Conservation (phyloP, 1,284 basidiomycete species). For the Tilletia caries region DNA sequence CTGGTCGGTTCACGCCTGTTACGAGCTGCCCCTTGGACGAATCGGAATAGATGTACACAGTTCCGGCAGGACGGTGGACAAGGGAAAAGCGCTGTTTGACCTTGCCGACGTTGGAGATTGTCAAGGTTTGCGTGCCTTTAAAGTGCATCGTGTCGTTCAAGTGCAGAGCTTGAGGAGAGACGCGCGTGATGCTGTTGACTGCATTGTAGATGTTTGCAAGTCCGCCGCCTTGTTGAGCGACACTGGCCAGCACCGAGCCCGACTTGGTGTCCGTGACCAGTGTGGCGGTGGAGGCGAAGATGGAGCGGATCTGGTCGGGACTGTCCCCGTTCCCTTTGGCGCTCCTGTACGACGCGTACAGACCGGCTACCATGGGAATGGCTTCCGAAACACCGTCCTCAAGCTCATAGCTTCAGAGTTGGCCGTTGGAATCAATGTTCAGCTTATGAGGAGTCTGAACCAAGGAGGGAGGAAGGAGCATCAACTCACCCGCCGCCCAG, state of each 20-base stretch:
- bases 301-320: conserved; percentile 53
- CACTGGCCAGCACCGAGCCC: conserved; percentile 62
- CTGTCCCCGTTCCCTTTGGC: conserved; percentile 57
- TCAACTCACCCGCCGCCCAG: background rate
- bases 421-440: too few species aligned
- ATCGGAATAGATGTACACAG: conserved; percentile 55
- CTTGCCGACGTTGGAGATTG: conserved; percentile 37
- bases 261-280: conserved; percentile 58
- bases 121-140: conserved; percentile 29
- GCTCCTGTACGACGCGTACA: conserved; percentile 62
- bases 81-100: conserved; percentile 33
- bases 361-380: background rate
- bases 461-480: background rate
- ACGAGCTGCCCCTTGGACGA: conserved; percentile 31
- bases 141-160: conserved; percentile 66
- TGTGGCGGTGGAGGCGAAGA: conserved; percentile 65
- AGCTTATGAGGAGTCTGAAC: too few species aligned
- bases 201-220: conserved; percentile 66
- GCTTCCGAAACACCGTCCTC: background rate
- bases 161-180: conserved; percentile 64
- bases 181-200: conserved; percentile 59
- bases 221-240: conserved; percentile 68
- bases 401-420: background rate
- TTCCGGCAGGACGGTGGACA: conserved; percentile 39
- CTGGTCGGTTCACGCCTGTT: conserved; percentile 59